Conservation (phyloP, 139 green algal species). For the Edaphochlamys debaryana region DNA sequence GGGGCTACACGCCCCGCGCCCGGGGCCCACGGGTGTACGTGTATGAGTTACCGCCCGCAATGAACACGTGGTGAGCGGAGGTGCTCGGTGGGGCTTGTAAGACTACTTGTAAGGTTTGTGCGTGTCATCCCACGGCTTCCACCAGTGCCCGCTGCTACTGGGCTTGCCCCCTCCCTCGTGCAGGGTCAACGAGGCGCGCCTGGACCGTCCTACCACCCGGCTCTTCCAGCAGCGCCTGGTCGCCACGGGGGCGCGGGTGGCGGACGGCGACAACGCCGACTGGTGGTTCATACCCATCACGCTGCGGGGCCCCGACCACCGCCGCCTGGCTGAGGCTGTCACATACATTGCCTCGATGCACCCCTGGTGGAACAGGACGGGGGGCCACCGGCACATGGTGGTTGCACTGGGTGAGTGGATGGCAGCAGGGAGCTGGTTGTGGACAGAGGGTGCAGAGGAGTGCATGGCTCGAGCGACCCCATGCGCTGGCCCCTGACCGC, state of each 20-base stretch:
- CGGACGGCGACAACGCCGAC: constrained; percentile 39
- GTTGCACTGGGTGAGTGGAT: too few relatives aligned
- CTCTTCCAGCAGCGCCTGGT: constrained; percentile 40
- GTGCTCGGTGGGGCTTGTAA: too few relatives aligned
- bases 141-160: too few relatives aligned
- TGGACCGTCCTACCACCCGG: constrained; percentile 37
- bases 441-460: too few relatives aligned
- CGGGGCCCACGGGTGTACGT: constrained; percentile 43
- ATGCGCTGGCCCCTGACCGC: too few relatives aligned
- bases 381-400: constrained; percentile 36
- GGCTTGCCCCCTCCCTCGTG: too few relatives aligned
- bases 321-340: too few relatives aligned
- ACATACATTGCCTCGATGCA: constrained; percentile 16
- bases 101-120: too few relatives aligned
- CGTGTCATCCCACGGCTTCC: too few relatives aligned
- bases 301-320: too few relatives aligned
- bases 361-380: constrained; percentile 26
- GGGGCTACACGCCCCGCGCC: constrained; percentile 25
- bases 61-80: constrained; percentile 34
- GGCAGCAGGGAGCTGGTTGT: too few relatives aligned
- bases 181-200: constrained; percentile 44
- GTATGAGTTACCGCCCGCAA: constrained; percentile 43
- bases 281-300: constrained; percentile 53
- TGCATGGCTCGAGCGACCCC: too few relatives aligned
- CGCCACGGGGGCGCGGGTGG: constrained; percentile 35